Percentiles rank a stretch among this genome's conserved stretches.
Evolutionary conservation across 2,329 filamentous ascomycete genomes (phyloP).

Genomic region (Claviceps sp.): DNA sequence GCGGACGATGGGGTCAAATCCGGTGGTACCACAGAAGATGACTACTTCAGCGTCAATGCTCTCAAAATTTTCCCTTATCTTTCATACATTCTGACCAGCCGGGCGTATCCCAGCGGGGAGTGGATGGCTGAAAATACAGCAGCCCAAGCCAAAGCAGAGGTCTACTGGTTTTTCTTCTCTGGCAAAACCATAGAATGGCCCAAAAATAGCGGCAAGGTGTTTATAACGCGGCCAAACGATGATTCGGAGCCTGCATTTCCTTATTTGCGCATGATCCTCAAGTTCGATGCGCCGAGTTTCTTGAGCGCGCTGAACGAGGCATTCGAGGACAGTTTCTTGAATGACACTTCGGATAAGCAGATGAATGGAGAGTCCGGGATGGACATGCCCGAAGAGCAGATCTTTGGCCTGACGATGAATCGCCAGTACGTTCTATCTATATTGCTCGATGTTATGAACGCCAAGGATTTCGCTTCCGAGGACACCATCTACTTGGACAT

Average conservation of each 20-base stretch:
- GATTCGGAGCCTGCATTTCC: constrained; percentile 64
- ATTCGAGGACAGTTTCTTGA: constrained; percentile 89
- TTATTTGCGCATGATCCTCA: constrained; percentile 70
- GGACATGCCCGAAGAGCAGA: constrained; percentile 49
- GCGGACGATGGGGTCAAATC: constrained; percentile 40
- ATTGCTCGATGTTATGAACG: constrained; percentile 78
- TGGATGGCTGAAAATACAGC: constrained; percentile 60
- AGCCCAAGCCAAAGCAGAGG: constrained; percentile 64
- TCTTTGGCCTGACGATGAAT: constrained; percentile 61
- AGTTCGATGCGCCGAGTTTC: constrained; percentile 83
- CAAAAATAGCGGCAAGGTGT: constrained; percentile 43
- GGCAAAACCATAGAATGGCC: constrained; percentile 69
- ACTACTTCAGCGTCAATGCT: constrained; percentile 55
- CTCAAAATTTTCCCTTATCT: constrained; percentile 92
- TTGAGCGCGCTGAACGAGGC: constrained; percentile 93
- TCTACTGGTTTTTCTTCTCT: constrained; percentile 91
- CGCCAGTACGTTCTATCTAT: constrained; percentile 89
- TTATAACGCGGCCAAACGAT: constrained; percentile 44
- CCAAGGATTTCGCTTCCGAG: constrained; percentile 57
- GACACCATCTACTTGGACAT: constrained; percentile 95
- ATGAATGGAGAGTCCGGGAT: constrained; percentile 36
- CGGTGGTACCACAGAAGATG: constrained; percentile 42
- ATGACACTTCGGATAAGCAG: constrained; percentile 56
- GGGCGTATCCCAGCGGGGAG: constrained; percentile 81
- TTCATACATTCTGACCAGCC: constrained; percentile 78